A percentile compares a stretch with the other conserved stretches of the same genome.
Evolutionary conservation across 768 basidiomycete genomes (phyloP).

Genomic region (Panus rudis): DNA sequence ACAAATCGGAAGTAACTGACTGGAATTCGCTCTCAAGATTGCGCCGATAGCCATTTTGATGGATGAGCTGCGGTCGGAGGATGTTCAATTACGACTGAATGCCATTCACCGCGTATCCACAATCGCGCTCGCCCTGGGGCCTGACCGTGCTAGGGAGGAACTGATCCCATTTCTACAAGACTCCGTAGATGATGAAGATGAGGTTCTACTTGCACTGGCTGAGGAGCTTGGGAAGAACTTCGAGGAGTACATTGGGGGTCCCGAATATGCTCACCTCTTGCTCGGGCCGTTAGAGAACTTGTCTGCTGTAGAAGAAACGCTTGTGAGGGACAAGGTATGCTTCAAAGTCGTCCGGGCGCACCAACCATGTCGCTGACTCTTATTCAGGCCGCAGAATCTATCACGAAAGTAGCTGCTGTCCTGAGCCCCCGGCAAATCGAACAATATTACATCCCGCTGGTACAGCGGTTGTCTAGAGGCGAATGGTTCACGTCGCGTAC

Average conservation of each 20-base stretch:
- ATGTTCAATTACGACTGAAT: slow-evolving; percentile 92
- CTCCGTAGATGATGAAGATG: slow-evolving; percentile 99
- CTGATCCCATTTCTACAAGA: slow-evolving; percentile 96
- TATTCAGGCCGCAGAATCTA: slow-evolving; percentile 88
- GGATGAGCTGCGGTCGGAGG: slow-evolving; percentile 97
- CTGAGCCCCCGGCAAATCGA: slow-evolving; percentile 79
- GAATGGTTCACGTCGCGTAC: slow-evolving; percentile 99
- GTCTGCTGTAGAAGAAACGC: slow-evolving; percentile 94
- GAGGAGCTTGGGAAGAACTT: slow-evolving; percentile 92
- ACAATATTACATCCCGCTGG: slow-evolving; percentile 83
- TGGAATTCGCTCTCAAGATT: slow-evolving; percentile 39
- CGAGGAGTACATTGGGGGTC: slow-evolving; percentile 91
- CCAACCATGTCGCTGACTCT: neutral
- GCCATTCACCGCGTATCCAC: slow-evolving; percentile 97
- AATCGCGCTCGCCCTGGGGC: slow-evolving; percentile 93
- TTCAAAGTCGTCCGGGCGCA: neutral
- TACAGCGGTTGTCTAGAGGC: slow-evolving; percentile 82
- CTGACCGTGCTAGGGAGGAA: slow-evolving; percentile 91
- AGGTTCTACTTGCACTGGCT: slow-evolving; percentile 90
- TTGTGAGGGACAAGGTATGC: slow-evolving; percentile 91
- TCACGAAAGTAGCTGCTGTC: slow-evolving; percentile 78
- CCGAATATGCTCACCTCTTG: slow-evolving; percentile 77
- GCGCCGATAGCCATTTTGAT: slow-evolving; percentile 94
- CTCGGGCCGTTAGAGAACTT: slow-evolving; percentile 92
- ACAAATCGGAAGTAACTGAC: neutral